Conservation (phyloP, 2,329 filamentous ascomycete species). For the Fusarium tuaranense region DNA sequence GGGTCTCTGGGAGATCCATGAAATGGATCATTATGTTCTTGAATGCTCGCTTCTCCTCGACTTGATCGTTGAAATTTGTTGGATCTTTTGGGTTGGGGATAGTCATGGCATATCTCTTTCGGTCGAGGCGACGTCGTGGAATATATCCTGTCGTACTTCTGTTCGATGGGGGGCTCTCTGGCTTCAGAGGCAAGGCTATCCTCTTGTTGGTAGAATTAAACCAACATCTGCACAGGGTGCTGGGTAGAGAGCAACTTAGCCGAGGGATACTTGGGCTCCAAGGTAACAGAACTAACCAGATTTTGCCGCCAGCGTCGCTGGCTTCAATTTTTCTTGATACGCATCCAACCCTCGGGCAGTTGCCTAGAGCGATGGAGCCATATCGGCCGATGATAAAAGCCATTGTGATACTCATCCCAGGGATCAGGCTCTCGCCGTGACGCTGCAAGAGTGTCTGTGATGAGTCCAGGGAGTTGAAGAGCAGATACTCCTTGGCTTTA, state of each 20-base stretch:
- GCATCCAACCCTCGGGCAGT: background rate
- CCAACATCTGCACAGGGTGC: background rate
- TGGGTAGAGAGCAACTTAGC: background rate
- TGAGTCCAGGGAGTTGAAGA: background rate
- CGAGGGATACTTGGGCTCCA: background rate
- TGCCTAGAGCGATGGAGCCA: background rate
- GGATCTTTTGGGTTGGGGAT: background rate
- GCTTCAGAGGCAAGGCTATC: background rate
- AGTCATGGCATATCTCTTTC: background rate
- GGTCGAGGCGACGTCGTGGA: background rate
- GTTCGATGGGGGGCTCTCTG: fast-evolving
- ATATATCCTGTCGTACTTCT: background rate
- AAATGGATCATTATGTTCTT: background rate
- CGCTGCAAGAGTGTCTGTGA: background rate
- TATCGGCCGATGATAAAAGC: background rate
- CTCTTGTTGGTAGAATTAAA: background rate
- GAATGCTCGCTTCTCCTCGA: background rate
- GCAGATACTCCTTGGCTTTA: background rate
- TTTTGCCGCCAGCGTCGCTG: background rate
- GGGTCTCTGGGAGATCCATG: background rate
- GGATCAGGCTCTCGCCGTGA: background rate
- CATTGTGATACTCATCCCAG: background rate
- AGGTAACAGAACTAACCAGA: background rate
- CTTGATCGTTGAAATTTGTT: background rate
- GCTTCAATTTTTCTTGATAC: background rate